These are phyloP conservation scores for Exophiala viscosa DNA, from an alignment of 2,329 filamentous ascomycete species.

Conservation along the genomic window DNA sequence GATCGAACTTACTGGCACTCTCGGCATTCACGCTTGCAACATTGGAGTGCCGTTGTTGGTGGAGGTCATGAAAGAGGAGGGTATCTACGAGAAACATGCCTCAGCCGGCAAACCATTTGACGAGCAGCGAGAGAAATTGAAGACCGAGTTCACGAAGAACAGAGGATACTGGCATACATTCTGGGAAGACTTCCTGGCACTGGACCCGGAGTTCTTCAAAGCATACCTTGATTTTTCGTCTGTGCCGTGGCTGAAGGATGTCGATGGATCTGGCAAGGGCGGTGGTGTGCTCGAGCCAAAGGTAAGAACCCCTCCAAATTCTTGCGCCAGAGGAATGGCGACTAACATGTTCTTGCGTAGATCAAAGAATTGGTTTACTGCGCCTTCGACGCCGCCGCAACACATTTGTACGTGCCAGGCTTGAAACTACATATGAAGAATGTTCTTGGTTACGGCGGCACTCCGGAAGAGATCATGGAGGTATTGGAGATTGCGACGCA, in stretches of 20 bases:
- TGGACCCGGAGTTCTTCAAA: slow-evolving; percentile 48
- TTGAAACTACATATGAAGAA: slow-evolving; percentile 50
- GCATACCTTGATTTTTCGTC: slow-evolving; percentile 47
- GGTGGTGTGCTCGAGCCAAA: slow-evolving; percentile 43
- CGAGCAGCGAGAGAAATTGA: slow-evolving; percentile 37
- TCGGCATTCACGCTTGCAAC: slow-evolving; percentile 49
- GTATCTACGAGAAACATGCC: slow-evolving; percentile 18
- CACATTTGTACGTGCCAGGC: slow-evolving; percentile 47
- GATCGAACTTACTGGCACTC: slow-evolving; percentile 42
- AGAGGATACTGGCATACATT: slow-evolving; percentile 47
- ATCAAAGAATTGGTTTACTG: slow-evolving; percentile 49
- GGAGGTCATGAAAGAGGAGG: slow-evolving; percentile 45
- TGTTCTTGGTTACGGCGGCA: slow-evolving; percentile 45
- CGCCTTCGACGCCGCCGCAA: slow-evolving; percentile 47
- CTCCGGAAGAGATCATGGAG: slow-evolving; percentile 47
- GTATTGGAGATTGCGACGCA: slow-evolving; percentile 44
- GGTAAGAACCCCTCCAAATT: slow-evolving; percentile 16
- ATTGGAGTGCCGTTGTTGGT: slow-evolving; percentile 46
- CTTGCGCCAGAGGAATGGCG: not conserved
- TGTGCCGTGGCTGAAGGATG: slow-evolving; percentile 34
- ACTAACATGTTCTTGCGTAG: not conserved
- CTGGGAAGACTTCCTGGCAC: slow-evolving; percentile 23
- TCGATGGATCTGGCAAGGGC: slow-evolving; percentile 26
- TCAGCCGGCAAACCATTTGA: slow-evolving; percentile 35
- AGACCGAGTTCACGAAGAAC: slow-evolving; percentile 43